Evolutionary conservation across 148 eudicot species (phyloP), one percentile per base, ranked within the genome.

Genomic region (Dianthus caryophyllus): DNA sequence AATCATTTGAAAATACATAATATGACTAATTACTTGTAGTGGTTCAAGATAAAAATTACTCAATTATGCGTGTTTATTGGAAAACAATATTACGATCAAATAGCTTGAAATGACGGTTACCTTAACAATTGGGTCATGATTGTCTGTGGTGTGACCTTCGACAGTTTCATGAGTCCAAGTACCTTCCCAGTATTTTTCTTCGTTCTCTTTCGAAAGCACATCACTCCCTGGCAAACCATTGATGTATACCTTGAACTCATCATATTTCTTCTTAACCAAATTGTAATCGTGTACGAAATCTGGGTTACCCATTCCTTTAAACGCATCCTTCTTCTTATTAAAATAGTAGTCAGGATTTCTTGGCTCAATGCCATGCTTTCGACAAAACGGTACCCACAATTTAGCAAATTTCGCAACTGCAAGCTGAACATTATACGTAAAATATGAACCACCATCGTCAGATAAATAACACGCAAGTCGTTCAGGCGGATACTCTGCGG

Each of bases 71-170:
- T 33, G 7, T 7, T 33, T 33, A 4, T 33, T 11, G n/a, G n/a
- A n/a, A n/a, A n/a, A n/a, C n/a, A n/a, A n/a, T n/a, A n/a, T n/a
- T n/a, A n/a, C n/a, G n/a, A n/a, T 33, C 38, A 4, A 17, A 15
- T 61, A 6, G 38, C 15, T 17, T 1, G 2, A 30, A 0, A 24
- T 61, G 26, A 76, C 57, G 25, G 25, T 73, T 76, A 87, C 96
- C 89, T 88, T 85, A 48, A 88, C 84, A 84, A 88, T 86, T 66
- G 89, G 91, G 26, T 89, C 88, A 71, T 88, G 96, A 70, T 86
- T 91, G 64, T 87, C 79, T 36, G 79, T 82, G 67, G 83, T 88
- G 74, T 86, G 82, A 48, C 91, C 91, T 47, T 88, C 91, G 83
- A 82, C 55, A 87, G 89, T 26, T 84, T 84, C 48, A 91, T 89